phyloP scores from a whole-genome alignment of 805 yeast species.

The Ogataea paraovalis region DNA sequence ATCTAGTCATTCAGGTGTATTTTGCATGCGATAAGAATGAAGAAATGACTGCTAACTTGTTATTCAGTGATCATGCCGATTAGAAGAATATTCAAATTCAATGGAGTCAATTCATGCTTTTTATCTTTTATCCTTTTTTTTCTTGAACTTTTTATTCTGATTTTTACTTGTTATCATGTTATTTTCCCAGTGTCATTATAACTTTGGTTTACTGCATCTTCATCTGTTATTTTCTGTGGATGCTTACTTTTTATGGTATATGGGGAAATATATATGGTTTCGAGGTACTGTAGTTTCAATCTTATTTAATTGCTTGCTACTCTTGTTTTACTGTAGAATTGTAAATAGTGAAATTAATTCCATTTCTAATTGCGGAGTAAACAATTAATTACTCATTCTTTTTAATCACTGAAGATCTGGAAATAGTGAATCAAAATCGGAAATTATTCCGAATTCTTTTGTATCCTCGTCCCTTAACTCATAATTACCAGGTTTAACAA shows the following conservation, averaged over 20 bases:
- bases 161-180: neutral
- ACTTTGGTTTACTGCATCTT: neutral
- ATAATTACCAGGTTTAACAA: slow-evolving; percentile 73
- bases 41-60: slow-evolving; percentile 90
- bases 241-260: neutral
- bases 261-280: neutral
- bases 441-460: slow-evolving; percentile 23
- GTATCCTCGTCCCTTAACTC: slow-evolving; percentile 38
- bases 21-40: slow-evolving; percentile 98
- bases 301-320: neutral
- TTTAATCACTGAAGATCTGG: no score
- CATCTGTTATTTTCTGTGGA: neutral
- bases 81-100: slow-evolving; percentile 2
- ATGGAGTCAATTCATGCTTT: no score
- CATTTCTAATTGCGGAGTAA: no score
- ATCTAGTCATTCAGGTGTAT: slow-evolving; percentile 85
- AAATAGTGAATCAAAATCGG: slow-evolving; percentile 28
- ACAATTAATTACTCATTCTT: no score
- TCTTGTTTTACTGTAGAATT: neutral
- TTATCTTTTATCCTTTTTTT: no score
- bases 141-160: neutral
- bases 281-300: neutral
- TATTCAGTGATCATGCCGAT: slow-evolving; percentile 58
- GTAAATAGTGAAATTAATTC: neutral
- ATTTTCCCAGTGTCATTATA: neutral